Conservation (phyloP, 257 asterid genomes). For the Anisodus tanguticus region DNA sequence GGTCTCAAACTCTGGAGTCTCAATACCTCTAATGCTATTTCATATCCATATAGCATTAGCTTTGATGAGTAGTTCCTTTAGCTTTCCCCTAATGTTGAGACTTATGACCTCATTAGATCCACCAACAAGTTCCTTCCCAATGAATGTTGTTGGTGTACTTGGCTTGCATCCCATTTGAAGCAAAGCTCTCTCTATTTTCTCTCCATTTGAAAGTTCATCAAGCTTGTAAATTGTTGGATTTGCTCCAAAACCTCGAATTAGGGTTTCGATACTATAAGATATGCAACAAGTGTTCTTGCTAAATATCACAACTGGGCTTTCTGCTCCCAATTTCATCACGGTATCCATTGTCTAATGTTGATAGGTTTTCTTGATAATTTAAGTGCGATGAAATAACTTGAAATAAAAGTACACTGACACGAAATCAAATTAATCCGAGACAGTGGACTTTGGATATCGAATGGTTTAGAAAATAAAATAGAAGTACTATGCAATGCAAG, state of each 20-base stretch:
- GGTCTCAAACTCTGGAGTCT: not conserved
- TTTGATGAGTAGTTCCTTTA: slow-evolving; percentile 38
- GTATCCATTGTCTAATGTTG: slow-evolving; percentile 33
- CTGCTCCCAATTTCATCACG: slow-evolving; percentile 33
- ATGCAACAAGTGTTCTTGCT: slow-evolving; percentile 44
- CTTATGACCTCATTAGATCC: slow-evolving; percentile 44
- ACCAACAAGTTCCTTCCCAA: slow-evolving; percentile 40
- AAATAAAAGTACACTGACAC: too few species aligned
- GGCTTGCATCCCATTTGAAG: slow-evolving; percentile 29
- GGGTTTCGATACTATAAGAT: slow-evolving; percentile 37
- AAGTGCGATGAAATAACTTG: too few species aligned
- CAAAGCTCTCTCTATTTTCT: slow-evolving; percentile 37
- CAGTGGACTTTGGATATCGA: not conserved
- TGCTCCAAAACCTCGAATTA: slow-evolving; percentile 41
- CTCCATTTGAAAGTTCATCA: slow-evolving; percentile 41
- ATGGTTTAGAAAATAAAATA: not conserved
- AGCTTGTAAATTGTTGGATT: slow-evolving; percentile 41
- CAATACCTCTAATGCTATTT: not conserved
- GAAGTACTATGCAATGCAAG: not conserved
- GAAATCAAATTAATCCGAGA: too few species aligned
- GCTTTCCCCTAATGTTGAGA: slow-evolving; percentile 39
- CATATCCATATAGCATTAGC: slow-evolving; percentile 48
- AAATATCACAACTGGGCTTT: slow-evolving; percentile 46
- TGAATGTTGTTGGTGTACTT: slow-evolving; percentile 41
- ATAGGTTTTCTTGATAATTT: not conserved